Base-by-base conservation (phyloP, 176 grass and related monocot genomes). In the Cocos nucifera region DNA sequence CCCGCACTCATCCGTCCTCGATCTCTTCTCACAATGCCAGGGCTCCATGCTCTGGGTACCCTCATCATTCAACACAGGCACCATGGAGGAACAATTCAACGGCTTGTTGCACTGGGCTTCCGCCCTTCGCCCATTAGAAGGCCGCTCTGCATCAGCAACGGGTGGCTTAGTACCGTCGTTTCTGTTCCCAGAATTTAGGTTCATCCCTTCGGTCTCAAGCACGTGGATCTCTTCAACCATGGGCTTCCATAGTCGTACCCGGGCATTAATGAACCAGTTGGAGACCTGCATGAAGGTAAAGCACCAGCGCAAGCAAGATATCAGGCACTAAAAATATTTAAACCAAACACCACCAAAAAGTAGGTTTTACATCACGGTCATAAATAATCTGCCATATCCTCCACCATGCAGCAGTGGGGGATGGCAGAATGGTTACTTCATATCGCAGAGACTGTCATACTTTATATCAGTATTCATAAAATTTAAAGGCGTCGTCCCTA, bases 161-260 rank as follows among this genome's bases (percentile, higher is more conserved):
- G 28, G 26, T 10, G 53, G 32, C 22, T 54, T 62, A 5, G 20
- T 12, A 1, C 1, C 32, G 23, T 28, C 56, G 17, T 65, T 83
- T 17, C 50, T 32, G 22, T 30, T 55, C 15, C 15, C 35, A 9
- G 67, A 61, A 21, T 58, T 51, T 6, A 63, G 65, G 56, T 57
- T 60, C 19, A 62, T 71, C 22, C 72, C 72, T 71, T 70, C 75
- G 20, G 66, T 76, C 17, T 85, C 82, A 6, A 85, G 82, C 82
- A 79, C 76, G 51, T 85, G 77, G 32, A 85, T 73, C 73, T 85
- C 82, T 56, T 85, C 82, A 5, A 85, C 77, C 82, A 85, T 80
- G 16, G 82, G 82, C 61, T 85, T 85, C 82, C 82, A 85, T 26
- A 85, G 76, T 50, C 82, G 70, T 14, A 85, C 82, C 6, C 82